These are phyloP conservation scores for Lipomyces japonicus DNA, from an alignment of 805 yeast species.

Conservation along the genomic window DNA sequence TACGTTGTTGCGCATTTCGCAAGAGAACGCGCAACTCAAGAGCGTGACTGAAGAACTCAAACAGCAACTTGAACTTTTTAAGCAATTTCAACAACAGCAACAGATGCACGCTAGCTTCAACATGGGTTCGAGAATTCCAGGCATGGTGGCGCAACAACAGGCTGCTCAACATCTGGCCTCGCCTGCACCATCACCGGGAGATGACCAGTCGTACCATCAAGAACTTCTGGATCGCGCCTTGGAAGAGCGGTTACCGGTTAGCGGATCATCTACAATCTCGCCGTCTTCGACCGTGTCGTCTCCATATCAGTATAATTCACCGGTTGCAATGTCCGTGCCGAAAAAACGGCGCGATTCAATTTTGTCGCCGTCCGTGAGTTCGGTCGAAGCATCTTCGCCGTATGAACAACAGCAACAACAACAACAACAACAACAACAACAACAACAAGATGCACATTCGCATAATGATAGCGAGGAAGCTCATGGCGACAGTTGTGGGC, in stretches of 20 bases:
- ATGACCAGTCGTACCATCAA: conserved; percentile 15
- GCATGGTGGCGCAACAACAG: not conserved
- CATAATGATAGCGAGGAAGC: not conserved
- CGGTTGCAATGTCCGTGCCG: not conserved
- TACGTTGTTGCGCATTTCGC: conserved; percentile 29
- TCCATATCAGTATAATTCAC: conserved; percentile 1
- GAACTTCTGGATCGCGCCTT: conserved; percentile 27
- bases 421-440: not conserved
- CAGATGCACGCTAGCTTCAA: not conserved
- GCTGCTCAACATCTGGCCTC: conserved; percentile 44
- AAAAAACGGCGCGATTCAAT: no score
- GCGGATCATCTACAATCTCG: conserved; percentile 6
- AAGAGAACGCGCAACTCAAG: conserved; percentile 40
- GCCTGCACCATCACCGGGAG: conserved; percentile 51
- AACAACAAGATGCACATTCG: not conserved
- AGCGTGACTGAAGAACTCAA: conserved; percentile 27
- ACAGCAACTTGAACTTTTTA: conserved; percentile 24
- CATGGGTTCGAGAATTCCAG: not conserved
- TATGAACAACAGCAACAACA: not conserved
- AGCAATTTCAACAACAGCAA: conserved; percentile 26
- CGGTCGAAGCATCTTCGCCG: no score
- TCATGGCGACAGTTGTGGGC: conserved; percentile 13
- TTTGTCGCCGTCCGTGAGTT: no score
- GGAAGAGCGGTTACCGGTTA: conserved; percentile 26
- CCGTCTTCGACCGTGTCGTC: conserved; percentile 18